These are phyloP conservation scores for Ascocoryne sarcoides DNA, from an alignment of 2,329 filamentous ascomycete species.

Conservation along the genomic window DNA sequence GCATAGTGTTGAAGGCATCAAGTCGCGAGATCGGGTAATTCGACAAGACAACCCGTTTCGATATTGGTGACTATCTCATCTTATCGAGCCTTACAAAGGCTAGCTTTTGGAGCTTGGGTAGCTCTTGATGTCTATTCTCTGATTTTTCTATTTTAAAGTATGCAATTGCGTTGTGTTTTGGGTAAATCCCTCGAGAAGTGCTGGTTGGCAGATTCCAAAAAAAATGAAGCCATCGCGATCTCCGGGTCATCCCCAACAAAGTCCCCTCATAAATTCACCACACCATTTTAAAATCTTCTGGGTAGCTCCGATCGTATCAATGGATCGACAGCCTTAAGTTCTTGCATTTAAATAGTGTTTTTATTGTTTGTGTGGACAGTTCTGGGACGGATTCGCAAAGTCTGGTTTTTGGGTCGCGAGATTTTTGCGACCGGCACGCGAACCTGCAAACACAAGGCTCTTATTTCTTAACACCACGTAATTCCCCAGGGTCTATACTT, in stretches of 20 bases:
- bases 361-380: constrained; percentile 3
- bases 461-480: neutral
- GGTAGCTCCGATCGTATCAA: neutral
- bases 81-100: neutral
- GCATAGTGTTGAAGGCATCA: constrained; percentile 8
- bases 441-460: constrained; percentile 5
- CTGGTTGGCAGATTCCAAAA: constrained; percentile 3
- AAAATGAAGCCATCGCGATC: constrained; percentile 21
- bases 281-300: constrained; percentile 8
- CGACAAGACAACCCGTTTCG: constrained; percentile 5
- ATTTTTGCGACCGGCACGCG: constrained; percentile 13
- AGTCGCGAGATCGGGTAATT: constrained; percentile 8
- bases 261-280: constrained; percentile 5
- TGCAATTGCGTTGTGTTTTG: constrained; percentile 3
- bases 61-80: constrained; percentile 3
- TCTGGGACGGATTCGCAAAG: constrained; percentile 9
- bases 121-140: neutral
- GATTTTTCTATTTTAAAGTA: neutral
- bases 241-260: constrained; percentile 8
- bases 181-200: constrained; percentile 5
- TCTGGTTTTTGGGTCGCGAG: constrained; percentile 6
- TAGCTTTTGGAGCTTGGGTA: neutral
- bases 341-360: constrained; percentile 2
- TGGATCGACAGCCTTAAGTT: constrained; percentile 3
- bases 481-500: neutral